Evolutionary conservation across 139 green algal genomes (phyloP), one percentile per base, ranked within the genome.

Genomic region (Zygnema cylindricum): DNA sequence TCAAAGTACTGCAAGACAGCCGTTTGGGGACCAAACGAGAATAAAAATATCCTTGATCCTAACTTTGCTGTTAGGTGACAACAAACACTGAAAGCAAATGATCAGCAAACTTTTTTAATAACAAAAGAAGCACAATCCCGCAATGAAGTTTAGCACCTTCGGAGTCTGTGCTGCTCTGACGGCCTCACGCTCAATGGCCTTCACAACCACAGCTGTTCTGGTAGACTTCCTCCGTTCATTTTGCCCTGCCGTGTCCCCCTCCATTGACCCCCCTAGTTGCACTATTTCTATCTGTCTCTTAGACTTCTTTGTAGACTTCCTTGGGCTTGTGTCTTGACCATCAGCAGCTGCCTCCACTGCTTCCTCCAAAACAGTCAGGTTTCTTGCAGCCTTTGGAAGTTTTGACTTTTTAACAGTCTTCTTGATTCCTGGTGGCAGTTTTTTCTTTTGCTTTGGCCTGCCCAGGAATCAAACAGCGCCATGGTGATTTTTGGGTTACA

Each of bases 161-260:
- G 82, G 36, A 16, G 82, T 69, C 86, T 90, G 54, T 2, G 35
- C 55, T n/a, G 79, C 86, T 85, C 32, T 16, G 22, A 84, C 84
- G 25, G 89, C 86, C 85, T 94, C 88, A 69, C 90, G 77, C 69
- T 95, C 88, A 0, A 90, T 94, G 33, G 93, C 93, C 43, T 94
- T 89, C 39, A 95, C 92, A 42, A 91, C 89, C 33, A 90, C 86
- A 38, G 43, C 86, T 43, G 89, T 49, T 55, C 93, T 76, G 25
- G 93, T 95, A 41, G 93, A 95, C 39, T 94, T 91, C 49, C 71
- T 90, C 76, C 81, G 30, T 33, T 43, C 35, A 73, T 41, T 55
- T 55, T 2, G 33, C 16, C 57, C 25, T 11, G 2, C 35, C 81
- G 63, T 87, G 23, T 35, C 32, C 40, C 33, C 69, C 43, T 43